A percentile compares a stretch with the other conserved stretches of the same genome.
Conservation (phyloP, 768 basidiomycete genomes). For the Strobilomyces dryophilus region DNA sequence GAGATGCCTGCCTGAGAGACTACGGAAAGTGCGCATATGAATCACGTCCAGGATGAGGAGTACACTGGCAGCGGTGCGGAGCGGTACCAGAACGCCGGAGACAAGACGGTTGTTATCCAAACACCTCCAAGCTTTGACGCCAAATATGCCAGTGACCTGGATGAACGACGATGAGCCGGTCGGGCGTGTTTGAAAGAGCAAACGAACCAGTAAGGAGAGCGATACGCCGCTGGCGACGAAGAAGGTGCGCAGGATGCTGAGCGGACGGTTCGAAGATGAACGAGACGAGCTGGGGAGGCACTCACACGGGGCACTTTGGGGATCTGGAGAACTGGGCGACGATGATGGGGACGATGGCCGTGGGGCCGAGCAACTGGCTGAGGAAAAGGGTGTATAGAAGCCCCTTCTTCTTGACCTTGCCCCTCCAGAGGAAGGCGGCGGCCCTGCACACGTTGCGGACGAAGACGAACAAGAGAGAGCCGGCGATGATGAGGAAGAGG, state of each 20-base stretch:
- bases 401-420: conserved; percentile 52
- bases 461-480: conserved; percentile 3
- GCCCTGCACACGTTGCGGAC: conserved; percentile 15
- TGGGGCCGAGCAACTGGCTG: conserved; percentile 38
- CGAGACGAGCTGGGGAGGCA: background rate
- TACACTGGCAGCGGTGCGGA: conserved; percentile 40
- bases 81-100: conserved; percentile 37
- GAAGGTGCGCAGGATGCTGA: conserved; percentile 37
- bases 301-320: background rate
- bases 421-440: conserved; percentile 47
- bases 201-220: conserved; percentile 38
- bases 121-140: conserved; percentile 64
- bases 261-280: background rate
- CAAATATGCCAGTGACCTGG: conserved; percentile 60
- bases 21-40: conserved; percentile 35
- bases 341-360: conserved; percentile 42
- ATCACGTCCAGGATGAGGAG: conserved; percentile 42
- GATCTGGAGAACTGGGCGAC: conserved; percentile 40
- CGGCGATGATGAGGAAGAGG: background rate
- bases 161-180: background rate
- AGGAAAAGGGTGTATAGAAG: conserved; percentile 42
- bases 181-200: background rate
- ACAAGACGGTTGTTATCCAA: conserved; percentile 57
- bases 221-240: conserved; percentile 25
- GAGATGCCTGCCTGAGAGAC: conserved; percentile 42